Conservation (phyloP, 169 alveolate genomes). For the Plasmodium cynomolgi region DNA sequence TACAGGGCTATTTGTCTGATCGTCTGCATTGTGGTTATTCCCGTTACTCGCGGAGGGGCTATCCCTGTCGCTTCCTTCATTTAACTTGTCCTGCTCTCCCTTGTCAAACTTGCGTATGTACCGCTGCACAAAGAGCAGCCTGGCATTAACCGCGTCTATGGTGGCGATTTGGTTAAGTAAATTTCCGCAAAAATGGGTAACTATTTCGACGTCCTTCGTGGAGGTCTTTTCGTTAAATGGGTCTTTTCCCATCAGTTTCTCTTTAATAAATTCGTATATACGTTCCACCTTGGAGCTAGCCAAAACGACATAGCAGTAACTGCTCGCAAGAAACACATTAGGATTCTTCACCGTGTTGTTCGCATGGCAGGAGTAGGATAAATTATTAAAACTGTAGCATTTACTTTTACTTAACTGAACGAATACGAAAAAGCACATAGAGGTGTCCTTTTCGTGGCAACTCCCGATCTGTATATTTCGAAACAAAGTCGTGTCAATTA, state of each 20-base stretch:
- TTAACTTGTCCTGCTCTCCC: not conserved
- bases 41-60: not conserved
- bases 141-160: constrained; percentile 44
- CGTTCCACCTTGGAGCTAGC: constrained; percentile 56
- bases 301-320: constrained; percentile 56
- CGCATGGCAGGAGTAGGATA: constrained; percentile 70
- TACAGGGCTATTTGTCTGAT: not conserved
- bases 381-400: constrained; percentile 65
- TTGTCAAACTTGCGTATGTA: constrained; percentile 11
- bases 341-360: constrained; percentile 22
- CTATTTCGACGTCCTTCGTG: constrained; percentile 47
- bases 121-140: constrained; percentile 62
- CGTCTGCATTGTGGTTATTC: not conserved
- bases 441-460: constrained; percentile 22
- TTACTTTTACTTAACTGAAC: constrained; percentile 63
- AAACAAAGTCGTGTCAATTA: constrained; percentile 29
- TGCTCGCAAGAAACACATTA: constrained; percentile 15
- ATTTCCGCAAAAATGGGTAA: constrained; percentile 74
- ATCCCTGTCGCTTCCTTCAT: not conserved
- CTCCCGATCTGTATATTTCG: constrained; percentile 33
- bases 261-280: constrained; percentile 34
- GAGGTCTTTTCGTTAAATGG: constrained; percentile 38
- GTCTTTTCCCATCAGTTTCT: constrained; percentile 5
- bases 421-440: constrained; percentile 58
- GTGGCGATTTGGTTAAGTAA: constrained; percentile 54